phyloP scores from a whole-genome alignment of 163 green algal species.

The Scenedesmus sp. region DNA sequence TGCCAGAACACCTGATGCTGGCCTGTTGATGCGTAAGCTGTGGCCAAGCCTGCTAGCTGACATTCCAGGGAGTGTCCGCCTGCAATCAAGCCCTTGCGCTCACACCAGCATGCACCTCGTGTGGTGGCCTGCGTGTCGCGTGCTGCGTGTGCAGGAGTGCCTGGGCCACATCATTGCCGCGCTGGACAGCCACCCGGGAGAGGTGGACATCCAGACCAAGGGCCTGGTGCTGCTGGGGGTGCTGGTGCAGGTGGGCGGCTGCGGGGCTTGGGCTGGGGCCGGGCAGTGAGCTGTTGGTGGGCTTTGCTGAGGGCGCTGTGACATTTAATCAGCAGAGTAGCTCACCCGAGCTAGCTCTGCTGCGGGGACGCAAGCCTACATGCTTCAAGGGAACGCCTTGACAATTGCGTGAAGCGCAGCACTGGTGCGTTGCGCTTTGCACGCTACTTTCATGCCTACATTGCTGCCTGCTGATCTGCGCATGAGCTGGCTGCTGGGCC shows the following conservation, averaged over 20 bases:
- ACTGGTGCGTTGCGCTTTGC: too few relatives aligned
- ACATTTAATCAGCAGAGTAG: too few relatives aligned
- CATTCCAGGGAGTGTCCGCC: neutral
- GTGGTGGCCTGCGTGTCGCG: neutral
- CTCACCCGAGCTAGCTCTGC: too few relatives aligned
- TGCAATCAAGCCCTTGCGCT: neutral
- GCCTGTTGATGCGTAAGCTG: neutral
- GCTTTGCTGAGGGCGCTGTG: too few relatives aligned
- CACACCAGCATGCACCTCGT: neutral
- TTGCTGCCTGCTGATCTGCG: neutral
- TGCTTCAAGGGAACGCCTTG: too few relatives aligned
- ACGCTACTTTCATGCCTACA: neutral
- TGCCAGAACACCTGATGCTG: neutral
- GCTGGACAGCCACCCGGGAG: slow-evolving; percentile 54
- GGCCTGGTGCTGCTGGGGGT: slow-evolving; percentile 74
- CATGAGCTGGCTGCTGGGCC: neutral
- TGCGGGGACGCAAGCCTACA: too few relatives aligned
- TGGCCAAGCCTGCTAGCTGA: neutral
- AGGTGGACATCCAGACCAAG: slow-evolving; percentile 75
- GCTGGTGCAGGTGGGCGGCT: slow-evolving; percentile 63
- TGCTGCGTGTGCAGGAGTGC: slow-evolving; percentile 29
- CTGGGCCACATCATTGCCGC: slow-evolving; percentile 61
- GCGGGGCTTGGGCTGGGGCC: neutral
- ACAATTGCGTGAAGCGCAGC: too few relatives aligned
- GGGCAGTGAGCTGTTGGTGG: neutral